phyloP scores from a whole-genome alignment of 1,284 basidiomycete species.

The Pyrrhoderma lamaoense region DNA sequence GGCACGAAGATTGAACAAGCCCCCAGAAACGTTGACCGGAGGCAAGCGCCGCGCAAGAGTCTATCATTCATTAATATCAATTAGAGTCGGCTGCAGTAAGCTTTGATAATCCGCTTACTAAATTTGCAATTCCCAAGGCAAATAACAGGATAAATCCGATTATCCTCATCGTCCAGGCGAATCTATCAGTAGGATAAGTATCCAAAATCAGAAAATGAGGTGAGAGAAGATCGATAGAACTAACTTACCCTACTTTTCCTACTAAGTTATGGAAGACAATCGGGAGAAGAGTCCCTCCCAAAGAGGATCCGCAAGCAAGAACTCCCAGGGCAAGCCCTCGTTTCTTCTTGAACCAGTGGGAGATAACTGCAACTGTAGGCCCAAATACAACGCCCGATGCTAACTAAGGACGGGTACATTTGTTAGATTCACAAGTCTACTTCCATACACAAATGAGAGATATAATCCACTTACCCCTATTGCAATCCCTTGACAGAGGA shows the following conservation, averaged over 20 bases:
- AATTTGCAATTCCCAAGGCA: slow-evolving; percentile 21
- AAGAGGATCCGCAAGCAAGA: slow-evolving; percentile 35
- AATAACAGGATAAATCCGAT: slow-evolving; percentile 25
- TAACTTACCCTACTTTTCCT: slow-evolving; percentile 36
- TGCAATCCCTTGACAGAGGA: slow-evolving; percentile 47
- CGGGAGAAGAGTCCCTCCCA: slow-evolving; percentile 39
- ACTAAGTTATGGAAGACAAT: slow-evolving; percentile 39
- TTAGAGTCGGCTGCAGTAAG: not conserved
- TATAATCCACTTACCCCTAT: slow-evolving; percentile 35
- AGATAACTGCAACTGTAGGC: slow-evolving; percentile 38
- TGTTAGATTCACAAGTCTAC: slow-evolving; percentile 12
- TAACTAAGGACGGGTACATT: slow-evolving; percentile 26
- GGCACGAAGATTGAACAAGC: slow-evolving; percentile 25
- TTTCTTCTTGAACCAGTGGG: slow-evolving; percentile 44
- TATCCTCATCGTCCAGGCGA: slow-evolving; percentile 27
- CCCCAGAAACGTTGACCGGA: slow-evolving; percentile 23
- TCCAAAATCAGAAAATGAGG: not conserved
- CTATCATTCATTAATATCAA: slow-evolving; percentile 10
- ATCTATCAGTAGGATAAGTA: slow-evolving; percentile 17
- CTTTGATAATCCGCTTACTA: slow-evolving; percentile 17
- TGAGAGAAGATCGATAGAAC: not conserved
- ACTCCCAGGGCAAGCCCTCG: slow-evolving; percentile 38
- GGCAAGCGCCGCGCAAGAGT: slow-evolving; percentile 24
- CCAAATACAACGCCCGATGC: slow-evolving; percentile 42
- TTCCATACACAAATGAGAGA: slow-evolving; percentile 22